Evolutionary conservation across 768 basidiomycete genomes (phyloP), one percentile per base, ranked within the genome.

Genomic region (Porphyrellus cyaneotinctus): DNA sequence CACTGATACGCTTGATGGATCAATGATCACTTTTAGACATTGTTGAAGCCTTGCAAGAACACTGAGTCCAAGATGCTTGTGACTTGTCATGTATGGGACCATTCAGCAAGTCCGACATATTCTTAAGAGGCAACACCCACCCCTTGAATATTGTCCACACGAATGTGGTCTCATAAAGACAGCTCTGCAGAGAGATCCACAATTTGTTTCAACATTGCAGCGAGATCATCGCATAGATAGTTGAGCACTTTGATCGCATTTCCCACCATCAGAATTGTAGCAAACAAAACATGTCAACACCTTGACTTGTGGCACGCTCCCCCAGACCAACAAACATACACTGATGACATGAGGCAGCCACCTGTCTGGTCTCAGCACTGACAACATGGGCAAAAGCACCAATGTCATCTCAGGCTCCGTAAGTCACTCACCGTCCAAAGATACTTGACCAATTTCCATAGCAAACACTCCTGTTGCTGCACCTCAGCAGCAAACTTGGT

Each of bases 391-490:
- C 0, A 87, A 88, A 4, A 92, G 69, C 10, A 89, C 78, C 14
- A 88, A 72, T 0, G 79, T 81, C 30, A 91, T 85, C 53, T 88
- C 86, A 15, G 84, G 81, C 60, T 91, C 88, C 80, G 84, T 86
- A 57, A 88, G 58, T 87, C 81, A 64, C 86, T 87, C 2, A 86
- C 79, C 4, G 79, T 72, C 9, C 88, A 87, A 11, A 89, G 72
- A 61, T 91, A 91, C 15, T 78, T 74, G 24, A 89, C 64, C 22
- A 78, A 77, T 62, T 84, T 84, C 22, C 80, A 77, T 43, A 91
- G 71, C 30, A 81, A 68, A 20, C 76, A 73, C 53, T 85, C 83
- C 59, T 80, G 80, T 43, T 74, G 73, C 22, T 74, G 72, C 3
- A 88, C 80, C 43, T 65, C 70, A 10, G 79, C 70, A 43, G 84